phyloP scores from a whole-genome alignment of 352 stramenopile species.

The Thalassiosira tumida region DNA sequence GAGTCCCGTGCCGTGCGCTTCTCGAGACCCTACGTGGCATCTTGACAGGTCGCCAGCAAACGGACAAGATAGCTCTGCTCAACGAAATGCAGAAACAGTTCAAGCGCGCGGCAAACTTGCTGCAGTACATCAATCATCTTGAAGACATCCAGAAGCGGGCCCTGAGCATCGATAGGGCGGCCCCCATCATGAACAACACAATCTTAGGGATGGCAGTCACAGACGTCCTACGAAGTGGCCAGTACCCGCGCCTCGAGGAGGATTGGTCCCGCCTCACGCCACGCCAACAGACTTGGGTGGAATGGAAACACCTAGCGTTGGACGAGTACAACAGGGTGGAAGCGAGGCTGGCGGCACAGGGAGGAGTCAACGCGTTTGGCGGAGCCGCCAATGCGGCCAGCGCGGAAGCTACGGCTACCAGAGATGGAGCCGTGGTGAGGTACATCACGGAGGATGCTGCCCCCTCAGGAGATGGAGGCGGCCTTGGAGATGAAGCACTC shows the following conservation, averaged over 20 bases:
- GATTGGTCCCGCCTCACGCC: not conserved
- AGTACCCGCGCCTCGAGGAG: not conserved
- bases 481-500: too few species aligned
- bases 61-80: constrained; percentile 6
- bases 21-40: too few species aligned
- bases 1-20: too few species aligned
- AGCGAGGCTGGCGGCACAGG: not conserved
- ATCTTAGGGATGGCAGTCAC: too few species aligned
- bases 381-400: too few species aligned
- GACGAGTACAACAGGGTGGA: not conserved
- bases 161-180: not conserved
- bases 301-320: not conserved
- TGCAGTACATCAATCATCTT: constrained; percentile 58
- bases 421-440: not conserved
- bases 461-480: not conserved
- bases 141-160: constrained; percentile 27
- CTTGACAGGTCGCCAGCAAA: too few species aligned
- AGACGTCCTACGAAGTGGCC: too few species aligned
- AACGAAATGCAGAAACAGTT: constrained; percentile 19
- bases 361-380: not conserved
- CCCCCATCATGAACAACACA: constrained; percentile 18
- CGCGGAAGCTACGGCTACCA: too few species aligned
- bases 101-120: not conserved
- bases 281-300: not conserved
- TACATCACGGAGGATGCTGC: not conserved